These are phyloP conservation scores for Candida saitoana DNA, from an alignment of 805 yeast species.

Conservation along the genomic window DNA sequence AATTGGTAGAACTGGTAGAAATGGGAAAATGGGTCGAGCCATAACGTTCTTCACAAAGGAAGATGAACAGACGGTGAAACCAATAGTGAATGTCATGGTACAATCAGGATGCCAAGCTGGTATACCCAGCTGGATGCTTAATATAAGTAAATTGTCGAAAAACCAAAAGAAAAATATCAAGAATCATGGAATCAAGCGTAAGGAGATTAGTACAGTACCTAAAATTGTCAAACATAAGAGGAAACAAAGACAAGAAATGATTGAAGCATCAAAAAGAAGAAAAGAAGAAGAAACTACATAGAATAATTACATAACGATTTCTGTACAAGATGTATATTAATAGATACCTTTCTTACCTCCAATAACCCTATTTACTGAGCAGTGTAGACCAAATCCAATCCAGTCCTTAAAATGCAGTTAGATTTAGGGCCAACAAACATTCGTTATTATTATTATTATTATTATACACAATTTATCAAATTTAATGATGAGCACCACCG, in stretches of 20 bases:
- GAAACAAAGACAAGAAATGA: slow-evolving; percentile 63
- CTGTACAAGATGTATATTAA: not conserved
- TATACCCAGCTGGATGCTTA: slow-evolving; percentile 78
- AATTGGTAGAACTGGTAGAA: slow-evolving; percentile 98
- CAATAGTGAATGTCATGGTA: slow-evolving; percentile 90
- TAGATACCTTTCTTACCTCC: slow-evolving; percentile 1
- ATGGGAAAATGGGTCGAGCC: slow-evolving; percentile 81
- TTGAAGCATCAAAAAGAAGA: slow-evolving; percentile 66
- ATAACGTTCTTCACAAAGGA: slow-evolving; percentile 91
- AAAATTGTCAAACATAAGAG: slow-evolving; percentile 60
- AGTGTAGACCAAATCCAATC: not conserved
- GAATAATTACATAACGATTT: not conserved
- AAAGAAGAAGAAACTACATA: slow-evolving; percentile 22
- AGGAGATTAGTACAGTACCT: slow-evolving; percentile 82
- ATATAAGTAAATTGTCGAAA: slow-evolving; percentile 59
- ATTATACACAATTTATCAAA: not conserved
- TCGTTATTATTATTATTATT: not conserved
- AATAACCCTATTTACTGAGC: slow-evolving; percentile 1
- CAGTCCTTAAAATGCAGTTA: not conserved
- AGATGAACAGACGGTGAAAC: slow-evolving; percentile 69
- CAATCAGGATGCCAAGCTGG: slow-evolving; percentile 72
- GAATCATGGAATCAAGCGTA: slow-evolving; percentile 56
- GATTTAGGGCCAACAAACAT: not conserved
- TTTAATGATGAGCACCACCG: slow-evolving; percentile 46
- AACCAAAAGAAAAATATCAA: slow-evolving; percentile 60